Conservation (phyloP, 2,329 filamentous ascomycete species). For the Monosporascus sp. region DNA sequence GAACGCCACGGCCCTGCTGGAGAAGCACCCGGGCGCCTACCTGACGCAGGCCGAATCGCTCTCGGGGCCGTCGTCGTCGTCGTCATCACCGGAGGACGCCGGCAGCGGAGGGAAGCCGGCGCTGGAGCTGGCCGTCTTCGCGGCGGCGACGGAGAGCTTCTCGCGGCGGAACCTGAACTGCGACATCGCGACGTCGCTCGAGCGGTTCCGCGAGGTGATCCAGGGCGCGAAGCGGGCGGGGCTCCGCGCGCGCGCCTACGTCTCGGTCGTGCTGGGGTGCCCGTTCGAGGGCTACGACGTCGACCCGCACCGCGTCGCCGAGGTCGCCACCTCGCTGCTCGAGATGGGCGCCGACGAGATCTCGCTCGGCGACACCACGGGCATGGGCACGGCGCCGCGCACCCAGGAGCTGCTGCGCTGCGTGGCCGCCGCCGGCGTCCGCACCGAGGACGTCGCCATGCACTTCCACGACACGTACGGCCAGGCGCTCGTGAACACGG, state of each 20-base stretch:
- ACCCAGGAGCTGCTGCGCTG: slow-evolving; percentile 41
- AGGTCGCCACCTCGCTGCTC: slow-evolving; percentile 64
- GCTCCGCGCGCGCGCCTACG: slow-evolving; percentile 69
- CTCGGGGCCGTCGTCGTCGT: slow-evolving; percentile 11
- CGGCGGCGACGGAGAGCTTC: slow-evolving; percentile 76
- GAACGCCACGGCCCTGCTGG: slow-evolving; percentile 52
- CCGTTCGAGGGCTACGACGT: slow-evolving; percentile 67
- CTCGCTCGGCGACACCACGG: slow-evolving; percentile 83
- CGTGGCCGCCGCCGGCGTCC: slow-evolving; percentile 46
- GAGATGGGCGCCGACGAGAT: slow-evolving; percentile 91
- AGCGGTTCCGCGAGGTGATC: slow-evolving; percentile 66
- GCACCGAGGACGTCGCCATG: slow-evolving; percentile 52
- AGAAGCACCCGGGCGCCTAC: slow-evolving; percentile 43
- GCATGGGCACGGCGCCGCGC: slow-evolving; percentile 64
- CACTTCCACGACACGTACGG: slow-evolving; percentile 73
- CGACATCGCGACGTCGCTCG: slow-evolving; percentile 67
- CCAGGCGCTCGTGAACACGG: slow-evolving; percentile 60
- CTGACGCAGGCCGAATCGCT: slow-evolving; percentile 45
- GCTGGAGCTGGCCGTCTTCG: slow-evolving; percentile 74
- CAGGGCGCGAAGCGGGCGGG: slow-evolving; percentile 58
- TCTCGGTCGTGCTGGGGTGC: slow-evolving; percentile 76
- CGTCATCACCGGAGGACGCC: slow-evolving; percentile 11
- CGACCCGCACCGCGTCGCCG: slow-evolving; percentile 56
- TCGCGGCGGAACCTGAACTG: slow-evolving; percentile 80
- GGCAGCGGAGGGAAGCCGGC: slow-evolving; percentile 39